These are phyloP conservation scores for Suhomyces sp. DNA, from an alignment of 805 yeast genomes.

Conservation along the genomic window DNA sequence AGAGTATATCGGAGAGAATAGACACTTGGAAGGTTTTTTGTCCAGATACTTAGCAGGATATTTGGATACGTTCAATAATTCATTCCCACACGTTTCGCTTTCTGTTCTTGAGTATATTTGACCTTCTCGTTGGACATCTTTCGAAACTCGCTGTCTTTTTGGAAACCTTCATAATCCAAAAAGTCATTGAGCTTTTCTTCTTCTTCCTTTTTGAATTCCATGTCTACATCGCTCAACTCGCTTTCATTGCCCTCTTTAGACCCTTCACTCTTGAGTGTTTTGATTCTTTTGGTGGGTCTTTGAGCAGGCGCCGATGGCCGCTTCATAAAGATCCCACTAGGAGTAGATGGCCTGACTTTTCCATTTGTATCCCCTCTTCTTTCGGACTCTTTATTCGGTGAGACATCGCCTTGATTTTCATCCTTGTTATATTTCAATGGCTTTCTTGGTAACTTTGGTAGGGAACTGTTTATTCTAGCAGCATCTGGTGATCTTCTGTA, in stretches of 20 bases:
- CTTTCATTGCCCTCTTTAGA: conserved; percentile 16
- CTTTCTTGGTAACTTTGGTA: too few relatives aligned
- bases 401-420: too few relatives aligned
- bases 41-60: too few relatives aligned
- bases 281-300: conserved; percentile 4
- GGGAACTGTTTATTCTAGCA: too few relatives aligned
- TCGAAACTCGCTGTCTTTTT: conserved; percentile 8
- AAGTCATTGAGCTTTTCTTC: conserved; percentile 11
- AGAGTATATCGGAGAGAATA: too few relatives aligned
- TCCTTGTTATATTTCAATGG: too few relatives aligned
- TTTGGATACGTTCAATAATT: too few relatives aligned
- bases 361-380: too few relatives aligned
- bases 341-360: too few relatives aligned
- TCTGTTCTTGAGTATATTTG: conserved; percentile 5
- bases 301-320: not conserved
- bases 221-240: conserved; percentile 26
- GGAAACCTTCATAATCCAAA: conserved; percentile 11
- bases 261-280: conserved; percentile 3
- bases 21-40: too few relatives aligned
- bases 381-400: too few relatives aligned
- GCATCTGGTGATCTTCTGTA: not conserved
- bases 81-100: conserved; percentile 5
- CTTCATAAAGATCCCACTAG: conserved; percentile 14
- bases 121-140: conserved; percentile 7
- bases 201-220: conserved; percentile 16